Evolutionary conservation across 768 basidiomycete genomes (phyloP).

Genomic region (Lanmaoa rubissima): DNA sequence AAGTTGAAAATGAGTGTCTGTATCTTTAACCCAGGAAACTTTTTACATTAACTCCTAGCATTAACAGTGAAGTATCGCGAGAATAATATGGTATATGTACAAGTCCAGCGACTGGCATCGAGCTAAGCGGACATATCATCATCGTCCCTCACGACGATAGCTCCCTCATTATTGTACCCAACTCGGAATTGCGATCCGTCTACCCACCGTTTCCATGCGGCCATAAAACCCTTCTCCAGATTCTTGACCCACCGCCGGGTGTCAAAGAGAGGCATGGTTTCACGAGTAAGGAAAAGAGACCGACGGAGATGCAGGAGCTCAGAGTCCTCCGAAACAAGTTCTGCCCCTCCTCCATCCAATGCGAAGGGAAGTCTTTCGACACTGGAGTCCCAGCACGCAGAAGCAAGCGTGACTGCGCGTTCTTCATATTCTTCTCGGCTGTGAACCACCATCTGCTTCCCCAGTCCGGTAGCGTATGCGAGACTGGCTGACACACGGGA

Average conservation of each 20-base stretch:
- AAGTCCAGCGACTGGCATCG: not conserved
- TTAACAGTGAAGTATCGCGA: not conserved
- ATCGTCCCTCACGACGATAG: conserved; percentile 32
- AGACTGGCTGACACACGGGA: conserved; percentile 51
- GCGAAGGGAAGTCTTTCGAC: conserved; percentile 1
- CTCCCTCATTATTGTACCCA: conserved; percentile 32
- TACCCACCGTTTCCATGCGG: conserved; percentile 50
- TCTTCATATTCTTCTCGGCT: conserved; percentile 45
- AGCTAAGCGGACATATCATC: conserved; percentile 11
- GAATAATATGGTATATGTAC: not conserved
- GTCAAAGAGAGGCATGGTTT: conserved; percentile 47
- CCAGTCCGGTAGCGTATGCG: conserved; percentile 46
- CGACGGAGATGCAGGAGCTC: conserved; percentile 41
- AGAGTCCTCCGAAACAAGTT: conserved; percentile 18
- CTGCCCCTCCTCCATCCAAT: not conserved
- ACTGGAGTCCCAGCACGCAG: conserved; percentile 24
- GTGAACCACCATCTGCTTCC: conserved; percentile 45
- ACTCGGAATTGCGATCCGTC: conserved; percentile 37
- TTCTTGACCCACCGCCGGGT: conserved; percentile 47
- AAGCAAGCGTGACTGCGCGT: conserved; percentile 42
- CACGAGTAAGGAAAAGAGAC: conserved; percentile 41
- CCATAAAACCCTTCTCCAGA: conserved; percentile 42
- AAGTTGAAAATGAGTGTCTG: no score
- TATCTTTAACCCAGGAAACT: no score
- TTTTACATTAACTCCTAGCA: not conserved